Evolutionary conservation across 2,329 filamentous ascomycete species (phyloP), one percentile per base, ranked within the genome.

Genomic region (Ascomycota sp.): DNA sequence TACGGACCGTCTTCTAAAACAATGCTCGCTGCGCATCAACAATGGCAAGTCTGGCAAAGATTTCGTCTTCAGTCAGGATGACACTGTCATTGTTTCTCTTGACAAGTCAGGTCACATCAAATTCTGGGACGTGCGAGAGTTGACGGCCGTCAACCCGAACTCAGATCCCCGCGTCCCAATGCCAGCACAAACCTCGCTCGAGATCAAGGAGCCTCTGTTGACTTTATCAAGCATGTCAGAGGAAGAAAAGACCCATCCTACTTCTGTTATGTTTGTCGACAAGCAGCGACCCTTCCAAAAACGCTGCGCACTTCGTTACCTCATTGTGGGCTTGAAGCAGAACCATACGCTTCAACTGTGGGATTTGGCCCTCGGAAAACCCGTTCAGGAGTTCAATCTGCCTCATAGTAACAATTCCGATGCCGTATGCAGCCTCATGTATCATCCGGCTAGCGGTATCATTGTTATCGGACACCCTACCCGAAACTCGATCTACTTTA

Each of bases 21-120:
- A 94, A 47, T 85, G 80, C 45, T 79, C 79, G 29, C 61, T 95
- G 39, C 91, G 85, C 55, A 93, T 98, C 53, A 82, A 86, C 41
- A 95, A 85, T 36, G 89, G 86, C 41, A 98, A 98, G 60, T 86
- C 89, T 39, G 89, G 85, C 38, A 98, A 98, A 53, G 89, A 98
- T 51, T 98, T 98, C 50, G 78, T 75, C 28, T 98, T 98, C 56
- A 94, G 86, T 52, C 85, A 92, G 50, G 89, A 98, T 50, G 89
- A 98, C 51, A 80, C 77, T 2, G 75, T 86, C 25, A 82, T 98
- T 41, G 85, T 91, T 28, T 94, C 86, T 29, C 69, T 98, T 30
- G 91, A 98, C 52, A 98, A 98, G 59, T 86, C 83, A 35, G 91
- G 89, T 28, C 75, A 82, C 36, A 75, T 95, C 56, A 89, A 92